phyloP scores from a whole-genome alignment of 208 protist genomes.

The Novymonas esmeraldas region DNA sequence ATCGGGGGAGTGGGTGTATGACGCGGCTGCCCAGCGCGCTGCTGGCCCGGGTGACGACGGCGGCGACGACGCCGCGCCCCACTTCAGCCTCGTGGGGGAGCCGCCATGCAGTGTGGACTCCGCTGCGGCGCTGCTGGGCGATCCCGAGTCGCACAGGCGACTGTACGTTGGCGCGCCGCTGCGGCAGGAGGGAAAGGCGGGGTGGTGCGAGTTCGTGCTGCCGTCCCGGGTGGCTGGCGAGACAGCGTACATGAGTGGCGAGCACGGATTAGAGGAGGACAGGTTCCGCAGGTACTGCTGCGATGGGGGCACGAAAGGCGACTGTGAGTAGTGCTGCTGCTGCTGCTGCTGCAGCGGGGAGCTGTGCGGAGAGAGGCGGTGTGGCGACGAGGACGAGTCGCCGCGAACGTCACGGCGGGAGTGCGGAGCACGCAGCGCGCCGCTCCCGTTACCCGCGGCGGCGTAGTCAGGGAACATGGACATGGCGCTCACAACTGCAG shows the following conservation, averaged over 20 bases:
- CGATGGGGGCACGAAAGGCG: not conserved
- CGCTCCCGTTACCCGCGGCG: not conserved
- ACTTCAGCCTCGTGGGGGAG: not conserved
- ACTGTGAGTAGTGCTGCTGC: not conserved
- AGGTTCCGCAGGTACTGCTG: not conserved
- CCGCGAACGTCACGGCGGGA: conserved; percentile 2
- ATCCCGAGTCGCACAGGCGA: not conserved
- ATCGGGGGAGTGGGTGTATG: conserved; percentile 7
- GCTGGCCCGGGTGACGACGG: not conserved
- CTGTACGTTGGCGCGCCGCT: conserved; percentile 1
- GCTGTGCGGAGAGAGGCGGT: not conserved
- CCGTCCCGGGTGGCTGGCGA: not conserved
- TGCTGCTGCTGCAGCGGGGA: not conserved
- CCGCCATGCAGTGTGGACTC: not conserved
- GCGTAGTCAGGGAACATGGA: not conserved
- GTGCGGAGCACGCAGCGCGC: not conserved
- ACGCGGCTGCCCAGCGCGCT: not conserved
- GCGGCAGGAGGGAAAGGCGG: not conserved
- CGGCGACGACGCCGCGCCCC: not conserved
- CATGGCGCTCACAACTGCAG: too few relatives aligned
- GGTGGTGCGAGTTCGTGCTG: not conserved
- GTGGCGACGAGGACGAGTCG: conserved; percentile 2
- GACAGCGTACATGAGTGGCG: conserved; percentile 2
- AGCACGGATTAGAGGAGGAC: conserved; percentile 4
- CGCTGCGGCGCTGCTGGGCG: conserved; percentile 5